phyloP scores from a whole-genome alignment of 2,329 filamentous ascomycete species.

The Talaromyces marneffei region DNA sequence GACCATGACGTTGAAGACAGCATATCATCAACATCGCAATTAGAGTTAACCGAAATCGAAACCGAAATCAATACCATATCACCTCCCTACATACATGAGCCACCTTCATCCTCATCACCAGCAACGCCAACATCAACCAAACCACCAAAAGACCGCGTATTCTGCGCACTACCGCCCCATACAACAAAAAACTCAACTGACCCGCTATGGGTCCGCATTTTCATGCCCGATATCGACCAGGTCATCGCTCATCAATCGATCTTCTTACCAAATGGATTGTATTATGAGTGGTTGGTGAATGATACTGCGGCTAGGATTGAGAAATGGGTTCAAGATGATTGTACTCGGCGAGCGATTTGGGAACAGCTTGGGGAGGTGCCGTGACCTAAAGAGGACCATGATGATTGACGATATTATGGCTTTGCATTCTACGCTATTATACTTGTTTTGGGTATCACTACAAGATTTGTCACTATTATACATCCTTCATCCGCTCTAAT shows the following conservation, averaged over 20 bases:
- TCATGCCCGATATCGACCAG: constrained; percentile 79
- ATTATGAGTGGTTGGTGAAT: constrained; percentile 71
- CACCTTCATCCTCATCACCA: background rate
- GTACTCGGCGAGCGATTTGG: constrained; percentile 15
- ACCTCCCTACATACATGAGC: background rate
- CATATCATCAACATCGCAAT: background rate
- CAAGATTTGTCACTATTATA: constrained; percentile 2
- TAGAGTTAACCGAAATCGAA: background rate
- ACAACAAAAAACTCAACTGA: constrained; percentile 41
- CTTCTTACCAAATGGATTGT: constrained; percentile 62
- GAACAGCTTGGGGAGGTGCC: background rate
- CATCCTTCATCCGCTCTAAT: constrained; percentile 15
- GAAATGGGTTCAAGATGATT: constrained; percentile 53
- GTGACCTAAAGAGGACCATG: background rate
- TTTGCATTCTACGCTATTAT: background rate
- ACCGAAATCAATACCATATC: background rate
- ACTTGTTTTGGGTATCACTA: background rate
- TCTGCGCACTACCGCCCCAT: constrained; percentile 61
- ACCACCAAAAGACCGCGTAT: constrained; percentile 59
- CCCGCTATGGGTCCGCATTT: constrained; percentile 68
- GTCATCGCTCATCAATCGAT: constrained; percentile 78
- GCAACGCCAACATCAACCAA: constrained; percentile 14
- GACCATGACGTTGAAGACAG: background rate
- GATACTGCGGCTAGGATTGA: constrained; percentile 64
- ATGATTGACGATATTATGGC: background rate